Base-by-base conservation (phyloP, 148 eudicot genomes). In the Vaccinium myrtillus region DNA sequence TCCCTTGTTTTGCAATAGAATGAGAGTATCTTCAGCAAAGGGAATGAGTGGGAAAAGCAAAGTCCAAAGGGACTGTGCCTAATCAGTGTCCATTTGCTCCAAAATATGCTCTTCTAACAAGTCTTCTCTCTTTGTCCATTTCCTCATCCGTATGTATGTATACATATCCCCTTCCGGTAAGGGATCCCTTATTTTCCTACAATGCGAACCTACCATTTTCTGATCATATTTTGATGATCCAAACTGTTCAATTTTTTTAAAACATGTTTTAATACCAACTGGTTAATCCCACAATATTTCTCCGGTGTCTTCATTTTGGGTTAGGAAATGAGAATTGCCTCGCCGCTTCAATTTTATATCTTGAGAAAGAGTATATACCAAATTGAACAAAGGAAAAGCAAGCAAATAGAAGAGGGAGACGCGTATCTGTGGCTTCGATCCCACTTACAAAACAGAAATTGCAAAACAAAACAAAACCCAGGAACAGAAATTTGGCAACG, bases 61-160 rank as follows among this genome's bases (percentile, higher is more conserved):
- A 74, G 54, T 83, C 84, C 86, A 85, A 88, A 83, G 39, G 15
- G 27, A 83, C 83, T 75, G 54, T 83, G 84, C 87, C 89, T 85
- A 59, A 76, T 83, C 65, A 85, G 9, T 87, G 85, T 87, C 86
- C 55, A 65, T 65, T 85, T 87, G 70, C 39, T 46, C 59, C 51
- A 15, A 25, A 61, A 49, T 30, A 65, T 23, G n/a, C 6, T 18
- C 65, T 67, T 71, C 77, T 32, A 6, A 48, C 46, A 43, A 43
- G 46, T 43, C 46, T 43, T 49, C 67, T 50, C 14, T 11, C 48
- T 74, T 46, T 59, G 25, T 59, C 13, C 76, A 46, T 65, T 51
- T 14, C 49, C 18, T 58, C 16, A 43, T 43, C 6, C 46, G 46
- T 32, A 32, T 32, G 2, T 58, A 69, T 63, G 81, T 75, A 76